A percentile compares a stretch with the other conserved stretches of the same genome.
Conservation (phyloP, 345 rosid species). For the Limnanthes douglasii region DNA sequence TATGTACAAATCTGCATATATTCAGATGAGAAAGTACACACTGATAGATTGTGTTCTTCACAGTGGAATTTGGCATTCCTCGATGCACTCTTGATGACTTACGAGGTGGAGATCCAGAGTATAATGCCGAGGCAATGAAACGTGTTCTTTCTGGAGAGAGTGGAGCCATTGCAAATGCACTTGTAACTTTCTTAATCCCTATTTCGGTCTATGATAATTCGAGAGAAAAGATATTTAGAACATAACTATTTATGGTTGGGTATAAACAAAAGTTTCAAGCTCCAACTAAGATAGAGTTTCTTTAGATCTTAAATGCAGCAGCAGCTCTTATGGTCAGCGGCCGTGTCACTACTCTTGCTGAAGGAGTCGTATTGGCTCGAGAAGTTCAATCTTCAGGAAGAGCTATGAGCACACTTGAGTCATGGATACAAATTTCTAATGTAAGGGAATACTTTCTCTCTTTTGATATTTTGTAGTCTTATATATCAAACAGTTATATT, state of each 20-base stretch:
- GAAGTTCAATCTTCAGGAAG: conserved; percentile 67
- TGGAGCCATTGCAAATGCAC: conserved; percentile 73
- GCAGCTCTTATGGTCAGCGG: conserved; percentile 73
- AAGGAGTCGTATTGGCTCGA: conserved; percentile 66
- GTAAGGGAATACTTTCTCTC: conserved; percentile 18
- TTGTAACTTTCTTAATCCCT: conserved; percentile 44
- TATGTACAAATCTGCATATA: too few species aligned
- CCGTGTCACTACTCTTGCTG: conserved; percentile 33
- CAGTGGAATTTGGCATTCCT: conserved; percentile 89
- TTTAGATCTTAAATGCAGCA: conserved; percentile 85
- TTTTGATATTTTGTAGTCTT: too few species aligned
- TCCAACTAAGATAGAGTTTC: conserved; percentile 1
- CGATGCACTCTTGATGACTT: conserved; percentile 70
- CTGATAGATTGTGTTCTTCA: conserved; percentile 2
- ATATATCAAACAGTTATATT: too few species aligned
- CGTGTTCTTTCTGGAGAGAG: conserved; percentile 61
- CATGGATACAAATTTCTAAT: conserved; percentile 50
- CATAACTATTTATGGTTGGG: too few species aligned
- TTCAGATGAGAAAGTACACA: too few species aligned
- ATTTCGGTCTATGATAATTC: too few species aligned
- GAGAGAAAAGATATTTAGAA: too few species aligned
- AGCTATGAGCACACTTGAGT: conserved; percentile 53
- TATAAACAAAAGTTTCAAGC: too few species aligned
- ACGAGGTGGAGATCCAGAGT: conserved; percentile 65
- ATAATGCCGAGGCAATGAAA: conserved; percentile 56